Base-by-base conservation (phyloP, 2,329 filamentous ascomycete species). In the Coleophoma eucalyptorum region DNA sequence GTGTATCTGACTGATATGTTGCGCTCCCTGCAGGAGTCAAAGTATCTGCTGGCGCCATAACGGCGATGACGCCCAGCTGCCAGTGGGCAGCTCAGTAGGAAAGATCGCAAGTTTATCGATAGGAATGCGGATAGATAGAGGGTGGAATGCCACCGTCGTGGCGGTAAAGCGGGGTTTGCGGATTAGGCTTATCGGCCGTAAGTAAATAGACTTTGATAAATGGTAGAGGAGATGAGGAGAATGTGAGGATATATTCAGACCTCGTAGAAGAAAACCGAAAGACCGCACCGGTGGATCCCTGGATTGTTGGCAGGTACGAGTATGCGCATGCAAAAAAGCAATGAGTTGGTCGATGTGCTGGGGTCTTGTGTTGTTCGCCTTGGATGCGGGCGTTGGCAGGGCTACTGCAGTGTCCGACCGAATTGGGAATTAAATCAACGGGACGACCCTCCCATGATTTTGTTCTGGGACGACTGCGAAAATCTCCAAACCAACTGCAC, bases 1-100 rank as follows among this genome's bases (percentile, higher is more conserved):
- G 75, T n/a, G 84, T 89, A 63, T 84, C 77, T 47, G 87, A 90
- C 60, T 79, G 77, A 70, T 93, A 93, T 58, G 77, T 81, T 65
- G 83, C 86, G 68, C 83, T 83, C 64, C 89, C 89, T 46, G 89
- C 79, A 57, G 86, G 78, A 33, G 64, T 62, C 38, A 67, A 56
- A 41, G 56, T 55, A 51, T 66, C 59, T 21, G 45, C 43, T 21
- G 59, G 58, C 45, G 62, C 62, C 63, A 65, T 65, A 33, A 48
- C 49, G 59, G 56, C 56, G 56, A 26, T 26, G 26, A 26, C 26
- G 52, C 50, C 48, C 33, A 19, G 55, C 55, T 52, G 52, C 54
- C 55, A 43, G 51, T 43, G 43, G 50, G 55, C 54, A 56, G 55
- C 55, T 48, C 35, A 18, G n/a, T 21, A 38, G 31, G 4, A 19